These are phyloP conservation scores for Aplosporella prunicola DNA, from an alignment of 2,329 filamentous ascomycete species.

Conservation along the genomic window DNA sequence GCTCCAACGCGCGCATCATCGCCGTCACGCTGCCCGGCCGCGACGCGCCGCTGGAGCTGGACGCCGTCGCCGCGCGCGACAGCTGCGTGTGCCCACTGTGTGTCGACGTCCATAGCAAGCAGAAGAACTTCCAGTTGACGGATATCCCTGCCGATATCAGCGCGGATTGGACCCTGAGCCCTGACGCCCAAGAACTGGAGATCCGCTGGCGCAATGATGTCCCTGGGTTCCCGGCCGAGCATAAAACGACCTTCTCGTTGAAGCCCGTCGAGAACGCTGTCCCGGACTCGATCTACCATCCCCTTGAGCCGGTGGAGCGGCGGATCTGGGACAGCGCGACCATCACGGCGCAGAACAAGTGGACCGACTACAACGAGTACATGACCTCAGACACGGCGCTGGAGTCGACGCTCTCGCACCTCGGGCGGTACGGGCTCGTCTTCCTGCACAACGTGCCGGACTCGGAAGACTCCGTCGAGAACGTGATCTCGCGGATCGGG, in stretches of 20 bases:
- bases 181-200: constrained; percentile 38
- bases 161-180: constrained; percentile 15
- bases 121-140: constrained; percentile 55
- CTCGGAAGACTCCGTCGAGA: constrained; percentile 53
- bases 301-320: constrained; percentile 20
- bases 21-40: too few relatives aligned
- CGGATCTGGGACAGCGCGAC: constrained; percentile 21
- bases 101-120: constrained; percentile 49
- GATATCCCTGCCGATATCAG: constrained; percentile 49
- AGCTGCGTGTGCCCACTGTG: constrained; percentile 49
- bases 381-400: constrained; percentile 52
- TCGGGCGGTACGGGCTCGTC: constrained; percentile 61
- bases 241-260: constrained; percentile 25
- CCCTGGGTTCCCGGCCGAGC: constrained; percentile 31
- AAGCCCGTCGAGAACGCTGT: constrained; percentile 15
- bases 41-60: too few relatives aligned
- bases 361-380: constrained; percentile 62
- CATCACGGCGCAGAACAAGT: constrained; percentile 42
- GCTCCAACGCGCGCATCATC: too few relatives aligned
- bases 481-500: constrained; percentile 64
- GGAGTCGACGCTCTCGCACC: constrained; percentile 49
- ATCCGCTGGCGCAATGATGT: constrained; percentile 56
- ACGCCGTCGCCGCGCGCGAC: constrained; percentile 34
- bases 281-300: constrained; percentile 13
- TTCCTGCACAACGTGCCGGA: constrained; percentile 68